These are phyloP conservation scores for Knoxdaviesia capensis DNA, from an alignment of 2,329 filamentous ascomycete species.

Conservation along the genomic window DNA sequence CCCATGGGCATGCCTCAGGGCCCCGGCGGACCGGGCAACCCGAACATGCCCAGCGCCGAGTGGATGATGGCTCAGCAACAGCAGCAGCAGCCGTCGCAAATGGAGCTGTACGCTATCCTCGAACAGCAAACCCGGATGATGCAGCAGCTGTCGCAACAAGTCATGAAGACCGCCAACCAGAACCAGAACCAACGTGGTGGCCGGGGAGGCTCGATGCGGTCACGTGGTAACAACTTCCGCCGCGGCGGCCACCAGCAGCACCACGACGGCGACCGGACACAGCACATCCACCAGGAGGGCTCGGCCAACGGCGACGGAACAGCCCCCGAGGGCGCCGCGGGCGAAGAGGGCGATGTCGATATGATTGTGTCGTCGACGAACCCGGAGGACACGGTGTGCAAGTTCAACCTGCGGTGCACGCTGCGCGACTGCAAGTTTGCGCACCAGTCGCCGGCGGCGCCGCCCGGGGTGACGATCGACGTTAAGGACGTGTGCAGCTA, in stretches of 20 bases:
- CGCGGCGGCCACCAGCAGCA: conserved; percentile 24
- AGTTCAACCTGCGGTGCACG: conserved; percentile 73
- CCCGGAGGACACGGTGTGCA: conserved; percentile 56
- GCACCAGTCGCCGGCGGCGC: conserved; percentile 82
- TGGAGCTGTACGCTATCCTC: conserved; percentile 51
- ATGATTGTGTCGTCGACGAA: conserved; percentile 32
- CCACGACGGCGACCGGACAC: conserved; percentile 9
- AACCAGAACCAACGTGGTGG: conserved; percentile 17
- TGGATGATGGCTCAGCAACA: conserved; percentile 25
- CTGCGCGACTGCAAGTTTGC: conserved; percentile 84
- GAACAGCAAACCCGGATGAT: conserved; percentile 82
- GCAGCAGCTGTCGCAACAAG: conserved; percentile 47
- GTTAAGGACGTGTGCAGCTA: conserved; percentile 64
- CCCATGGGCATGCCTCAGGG: conserved; percentile 17
- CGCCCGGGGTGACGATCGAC: conserved; percentile 58
- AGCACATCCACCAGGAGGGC: conserved; percentile 3
- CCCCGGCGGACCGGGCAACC: conserved; percentile 13
- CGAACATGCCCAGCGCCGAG: conserved; percentile 11
- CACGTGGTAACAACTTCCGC: conserved; percentile 31
- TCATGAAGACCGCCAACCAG: conserved; percentile 29
- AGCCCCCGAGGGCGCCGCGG: conserved; percentile 12
- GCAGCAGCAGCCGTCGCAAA: conserved; percentile 23
- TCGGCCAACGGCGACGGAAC: conserved; percentile 14
- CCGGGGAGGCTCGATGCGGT: conserved; percentile 33
- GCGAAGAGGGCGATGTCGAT: conserved; percentile 40